These are phyloP conservation scores for Citrus unshiu DNA, from an alignment of 345 rosid species.

Conservation along the genomic window DNA sequence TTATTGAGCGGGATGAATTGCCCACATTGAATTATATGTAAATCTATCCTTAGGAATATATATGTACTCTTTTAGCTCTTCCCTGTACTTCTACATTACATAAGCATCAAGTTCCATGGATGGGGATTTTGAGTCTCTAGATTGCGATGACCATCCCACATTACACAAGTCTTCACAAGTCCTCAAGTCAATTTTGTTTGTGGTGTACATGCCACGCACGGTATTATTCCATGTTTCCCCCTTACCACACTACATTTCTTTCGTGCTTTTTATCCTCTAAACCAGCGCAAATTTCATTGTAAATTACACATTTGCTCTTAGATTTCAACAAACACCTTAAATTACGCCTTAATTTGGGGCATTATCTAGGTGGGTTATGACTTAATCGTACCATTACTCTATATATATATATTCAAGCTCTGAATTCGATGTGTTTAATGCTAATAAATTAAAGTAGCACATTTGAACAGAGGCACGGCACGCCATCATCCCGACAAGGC, in stretches of 20 bases:
- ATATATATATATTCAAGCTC: not conserved
- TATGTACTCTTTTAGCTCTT: not conserved
- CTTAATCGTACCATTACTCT: not conserved
- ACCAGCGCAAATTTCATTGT: constrained; percentile 6
- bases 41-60: no score
- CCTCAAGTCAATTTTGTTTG: constrained; percentile 26
- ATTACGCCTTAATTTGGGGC: constrained; percentile 56
- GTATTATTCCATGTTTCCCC: constrained; percentile 34
- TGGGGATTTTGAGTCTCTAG: constrained; percentile 14
- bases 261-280: constrained; percentile 12
- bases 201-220: constrained; percentile 17
- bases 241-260: constrained; percentile 6
- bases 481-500: not conserved
- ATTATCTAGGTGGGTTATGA: constrained; percentile 19
- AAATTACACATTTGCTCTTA: not conserved
- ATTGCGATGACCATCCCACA: not conserved
- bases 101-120: not conserved
- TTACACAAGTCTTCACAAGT: not conserved
- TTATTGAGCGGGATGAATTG: no score
- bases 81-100: not conserved
- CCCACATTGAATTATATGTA: no score
- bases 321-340: constrained; percentile 36
- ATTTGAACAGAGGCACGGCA: not conserved
- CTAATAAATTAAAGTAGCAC: no score
- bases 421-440: constrained; percentile 1